Evolutionary conservation across 805 yeast genomes (phyloP), one percentile per base, ranked within the genome.

Genomic region (Candida germanica): DNA sequence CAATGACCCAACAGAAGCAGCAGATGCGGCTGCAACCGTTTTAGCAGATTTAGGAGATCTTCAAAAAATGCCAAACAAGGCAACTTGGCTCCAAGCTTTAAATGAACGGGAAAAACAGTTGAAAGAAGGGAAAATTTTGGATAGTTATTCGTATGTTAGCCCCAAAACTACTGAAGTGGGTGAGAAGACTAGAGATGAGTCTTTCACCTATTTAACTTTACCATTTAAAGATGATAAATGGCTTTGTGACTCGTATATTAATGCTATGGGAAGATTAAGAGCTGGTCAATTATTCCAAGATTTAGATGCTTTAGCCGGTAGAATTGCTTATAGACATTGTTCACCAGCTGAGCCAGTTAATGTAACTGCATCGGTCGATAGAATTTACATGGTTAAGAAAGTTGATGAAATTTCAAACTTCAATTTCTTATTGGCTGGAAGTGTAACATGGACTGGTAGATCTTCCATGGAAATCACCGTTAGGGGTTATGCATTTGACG

Each of bases 381-480:
- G 96, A 46, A 87, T 89, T 47, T 84, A 85, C 56, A 80, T 89
- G 78, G 77, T 87, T 40, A 84, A 83, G 59, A 80, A 87, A 48
- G 76, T 88, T 26, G 95, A 87, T 51, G 87, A 82, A 50, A 77
- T 88, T 43, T 69, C 72, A 38, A 76, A 79, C 44, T 82, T 75
- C 61, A 87, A 87, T 60, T 80, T 91, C 49, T 73, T 87, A 19
- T 64, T 89, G 42, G 88, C 93, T 20, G 98, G 98, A n/a, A 71
- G 80, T 34, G 96, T 88, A 28, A 81, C 94, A 6, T 89, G 95
- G 87, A 89, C 96, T 0, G 98, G 98, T 40, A 71, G 87, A 42
- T 85, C 95, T 1, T 88, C 96, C 1, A 89, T 89, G 96, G 97
- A 89, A 61, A 89, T 89, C 53, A 76, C 88, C 31, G 93, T 89